These are phyloP conservation scores for Cynanchum wilfordii DNA, from an alignment of 257 asterid species.

Conservation along the genomic window DNA sequence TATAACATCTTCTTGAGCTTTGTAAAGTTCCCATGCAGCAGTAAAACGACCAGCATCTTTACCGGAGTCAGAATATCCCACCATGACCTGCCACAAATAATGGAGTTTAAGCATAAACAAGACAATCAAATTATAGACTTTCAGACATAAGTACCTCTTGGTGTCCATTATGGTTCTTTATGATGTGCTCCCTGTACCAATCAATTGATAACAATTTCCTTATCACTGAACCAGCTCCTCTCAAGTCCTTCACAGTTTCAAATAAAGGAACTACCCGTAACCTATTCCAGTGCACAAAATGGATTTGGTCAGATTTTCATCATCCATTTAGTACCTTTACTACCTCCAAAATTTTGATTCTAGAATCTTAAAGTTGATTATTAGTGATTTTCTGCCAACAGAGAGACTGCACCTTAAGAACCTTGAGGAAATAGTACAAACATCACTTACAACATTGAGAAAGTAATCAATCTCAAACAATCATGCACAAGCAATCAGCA, in stretches of 20 bases:
- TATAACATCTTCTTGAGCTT: constrained; percentile 95
- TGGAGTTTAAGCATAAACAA: constrained; percentile 21
- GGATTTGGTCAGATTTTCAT: constrained; percentile 12
- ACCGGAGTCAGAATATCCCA: constrained; percentile 97
- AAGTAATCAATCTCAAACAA: neutral
- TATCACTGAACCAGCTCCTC: constrained; percentile 87
- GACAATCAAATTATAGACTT: neutral
- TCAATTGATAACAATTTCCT: constrained; percentile 75
- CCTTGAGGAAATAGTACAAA: neutral
- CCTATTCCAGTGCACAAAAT: constrained; percentile 32
- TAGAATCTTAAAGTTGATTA: neutral
- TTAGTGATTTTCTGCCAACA: neutral
- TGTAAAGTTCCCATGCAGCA: constrained; percentile 98
- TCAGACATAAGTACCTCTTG: constrained; percentile 60
- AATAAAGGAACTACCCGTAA: constrained; percentile 93
- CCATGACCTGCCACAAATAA: constrained; percentile 72
- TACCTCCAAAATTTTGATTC: neutral
- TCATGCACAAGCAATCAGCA: neutral
- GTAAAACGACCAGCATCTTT: constrained; percentile 96
- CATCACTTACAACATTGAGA: neutral
- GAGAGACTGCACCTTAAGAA: neutral
- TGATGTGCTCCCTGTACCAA: constrained; percentile 80
- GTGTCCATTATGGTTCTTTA: constrained; percentile 82
- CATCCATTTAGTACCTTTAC: neutral
- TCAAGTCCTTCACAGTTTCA: constrained; percentile 95